Evolutionary conservation across 2,329 filamentous ascomycete species (phyloP).

Genomic region (Diplodia mutila): DNA sequence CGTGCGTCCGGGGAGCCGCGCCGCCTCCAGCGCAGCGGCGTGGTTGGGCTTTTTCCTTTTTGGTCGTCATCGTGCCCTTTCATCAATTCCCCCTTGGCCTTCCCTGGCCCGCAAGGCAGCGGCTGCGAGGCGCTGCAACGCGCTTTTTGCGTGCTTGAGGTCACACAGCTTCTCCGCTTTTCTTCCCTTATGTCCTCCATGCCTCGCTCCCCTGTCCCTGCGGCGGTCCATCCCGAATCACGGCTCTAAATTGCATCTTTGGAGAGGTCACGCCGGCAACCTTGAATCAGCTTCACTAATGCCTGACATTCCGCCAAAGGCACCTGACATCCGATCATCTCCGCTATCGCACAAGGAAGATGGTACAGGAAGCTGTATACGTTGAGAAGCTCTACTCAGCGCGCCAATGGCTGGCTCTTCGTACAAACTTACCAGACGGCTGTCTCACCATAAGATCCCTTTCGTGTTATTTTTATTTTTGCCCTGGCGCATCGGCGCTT

Average conservation of each 20-base stretch:
- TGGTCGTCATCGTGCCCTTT: background rate
- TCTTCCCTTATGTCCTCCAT: background rate
- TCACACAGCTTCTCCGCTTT: conserved; percentile 10
- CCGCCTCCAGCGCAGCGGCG: background rate
- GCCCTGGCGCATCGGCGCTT: background rate
- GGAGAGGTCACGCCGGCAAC: background rate
- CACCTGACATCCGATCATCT: background rate
- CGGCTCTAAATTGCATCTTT: background rate
- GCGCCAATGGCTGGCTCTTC: background rate
- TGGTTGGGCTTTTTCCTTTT: background rate
- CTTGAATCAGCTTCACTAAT: background rate
- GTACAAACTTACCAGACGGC: background rate
- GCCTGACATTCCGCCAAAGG: background rate
- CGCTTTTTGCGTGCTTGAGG: conserved; percentile 4
- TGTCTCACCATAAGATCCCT: background rate
- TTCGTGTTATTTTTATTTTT: background rate
- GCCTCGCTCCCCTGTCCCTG: conserved; percentile 14
- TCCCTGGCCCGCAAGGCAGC: background rate
- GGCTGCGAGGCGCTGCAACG: conserved; percentile 8
- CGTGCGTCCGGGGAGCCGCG: conserved; percentile 6
- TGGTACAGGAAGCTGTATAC: background rate
- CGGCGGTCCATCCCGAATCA: conserved; percentile 22
- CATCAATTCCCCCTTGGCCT: background rate
- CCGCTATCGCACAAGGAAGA: background rate
- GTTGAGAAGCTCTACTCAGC: background rate